Evolutionary conservation across 768 basidiomycete species (phyloP), one percentile per base, ranked within the genome.

Genomic region (Thelephora ganbajun): DNA sequence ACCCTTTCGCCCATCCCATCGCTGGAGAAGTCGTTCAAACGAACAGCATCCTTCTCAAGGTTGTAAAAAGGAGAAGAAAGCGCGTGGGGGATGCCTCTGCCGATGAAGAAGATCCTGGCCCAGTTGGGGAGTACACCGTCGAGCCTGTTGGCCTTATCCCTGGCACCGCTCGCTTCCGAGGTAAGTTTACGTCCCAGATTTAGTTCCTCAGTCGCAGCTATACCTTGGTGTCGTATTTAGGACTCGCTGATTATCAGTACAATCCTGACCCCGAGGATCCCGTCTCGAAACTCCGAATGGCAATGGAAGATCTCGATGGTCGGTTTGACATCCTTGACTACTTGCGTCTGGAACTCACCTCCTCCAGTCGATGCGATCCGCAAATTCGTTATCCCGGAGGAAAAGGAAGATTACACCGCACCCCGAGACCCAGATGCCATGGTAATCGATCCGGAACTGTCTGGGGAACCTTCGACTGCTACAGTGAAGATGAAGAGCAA

Each of bases 231-330:
- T 20, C 33, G 33, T 23, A 33, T 47, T 30, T 49, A 97, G 94
- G 80, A 49, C 90, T 97, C 86, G 87, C 81, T 35, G 94, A 98
- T 61, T 96, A 79, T 60, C 92, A 96, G 62, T 96, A 80, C 62
- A 74, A 80, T 51, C 89, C 89, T 1, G 70, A 83, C 48, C 65
- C 70, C 59, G 61, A 76, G 12, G 90, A 94, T 56, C 79, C 83
- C 2, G 65, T 89, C 3, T 62, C 79, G 2, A 67, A 77, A 49
- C 64, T 98, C 47, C 79, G 87, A 3, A 54, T 69, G 11, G 76
- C 88, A 0, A 82, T 97, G 77, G 74, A 79, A 43, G 67, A 68
- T 5, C 79, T 96, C 73, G 83, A 98, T 54, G 84, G 94, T 94
- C 57, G 47, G 74, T 50, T 20, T 35, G 2, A 18, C 12, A 5